phyloP scores from a whole-genome alignment of 2,329 filamentous ascomycete genomes.

The Monosporascus sp. region DNA sequence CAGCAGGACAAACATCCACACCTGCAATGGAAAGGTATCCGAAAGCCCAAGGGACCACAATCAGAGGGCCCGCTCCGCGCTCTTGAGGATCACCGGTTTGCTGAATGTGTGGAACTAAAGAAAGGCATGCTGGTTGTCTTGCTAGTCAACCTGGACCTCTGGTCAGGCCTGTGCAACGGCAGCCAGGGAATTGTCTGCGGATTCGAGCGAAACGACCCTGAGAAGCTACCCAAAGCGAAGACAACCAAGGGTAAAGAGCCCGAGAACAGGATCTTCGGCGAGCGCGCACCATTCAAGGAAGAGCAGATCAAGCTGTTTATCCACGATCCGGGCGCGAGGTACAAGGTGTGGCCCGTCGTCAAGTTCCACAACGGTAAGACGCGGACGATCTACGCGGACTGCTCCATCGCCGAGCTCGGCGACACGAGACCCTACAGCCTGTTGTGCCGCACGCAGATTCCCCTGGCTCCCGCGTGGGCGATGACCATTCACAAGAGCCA shows the following conservation, averaged over 20 bases:
- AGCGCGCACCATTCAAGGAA: constrained; percentile 32
- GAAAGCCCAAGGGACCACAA: constrained; percentile 9
- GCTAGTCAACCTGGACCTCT: constrained; percentile 43
- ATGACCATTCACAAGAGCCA: constrained; percentile 61
- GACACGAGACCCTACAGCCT: constrained; percentile 40
- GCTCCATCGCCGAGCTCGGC: constrained; percentile 43
- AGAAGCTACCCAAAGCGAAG: constrained; percentile 22
- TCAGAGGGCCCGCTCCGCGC: constrained; percentile 25
- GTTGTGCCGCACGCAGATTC: constrained; percentile 56
- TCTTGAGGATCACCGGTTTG: constrained; percentile 42
- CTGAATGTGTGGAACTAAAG: constrained; percentile 40
- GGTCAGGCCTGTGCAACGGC: constrained; percentile 39
- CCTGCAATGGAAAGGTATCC: constrained; percentile 18
- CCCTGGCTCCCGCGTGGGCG: constrained; percentile 56
- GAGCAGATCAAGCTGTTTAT: constrained; percentile 35
- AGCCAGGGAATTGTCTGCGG: constrained; percentile 41
- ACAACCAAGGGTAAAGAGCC: constrained; percentile 9
- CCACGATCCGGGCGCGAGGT: constrained; percentile 17
- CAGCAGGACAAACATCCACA: constrained; percentile 19
- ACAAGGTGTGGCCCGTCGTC: constrained; percentile 46
- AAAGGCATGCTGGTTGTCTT: constrained; percentile 48
- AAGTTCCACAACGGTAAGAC: constrained; percentile 43
- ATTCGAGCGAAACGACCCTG: constrained; percentile 32
- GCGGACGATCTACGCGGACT: constrained; percentile 46
- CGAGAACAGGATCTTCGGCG: constrained; percentile 26